Conservation (phyloP, 1,284 basidiomycete genomes). For the Irpex sp. region DNA sequence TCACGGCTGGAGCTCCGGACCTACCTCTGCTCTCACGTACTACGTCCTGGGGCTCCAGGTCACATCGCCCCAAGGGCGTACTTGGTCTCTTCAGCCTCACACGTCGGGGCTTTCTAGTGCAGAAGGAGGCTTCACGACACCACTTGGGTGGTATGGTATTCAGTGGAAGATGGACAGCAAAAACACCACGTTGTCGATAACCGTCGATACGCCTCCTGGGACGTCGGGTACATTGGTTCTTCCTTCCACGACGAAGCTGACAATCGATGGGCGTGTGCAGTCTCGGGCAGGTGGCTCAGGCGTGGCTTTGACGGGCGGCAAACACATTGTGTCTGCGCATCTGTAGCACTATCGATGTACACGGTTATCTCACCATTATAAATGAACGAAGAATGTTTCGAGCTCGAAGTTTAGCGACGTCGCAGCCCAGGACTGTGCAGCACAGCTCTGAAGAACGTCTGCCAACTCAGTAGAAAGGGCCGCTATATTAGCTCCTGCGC, state of each 20-base stretch:
- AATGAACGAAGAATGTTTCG: not conserved
- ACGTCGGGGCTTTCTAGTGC: conserved; percentile 35
- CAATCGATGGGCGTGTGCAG: not conserved
- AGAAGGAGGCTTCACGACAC: conserved; percentile 41
- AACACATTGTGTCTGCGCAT: not conserved
- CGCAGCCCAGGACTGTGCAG: too few relatives aligned
- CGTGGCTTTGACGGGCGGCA: not conserved
- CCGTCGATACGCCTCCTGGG: not conserved
- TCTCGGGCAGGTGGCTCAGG: not conserved
- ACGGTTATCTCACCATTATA: not conserved
- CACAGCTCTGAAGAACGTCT: too few relatives aligned
- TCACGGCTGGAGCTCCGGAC: conserved; percentile 33
- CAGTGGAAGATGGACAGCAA: conserved; percentile 23
- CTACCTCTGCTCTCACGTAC: conserved; percentile 36
- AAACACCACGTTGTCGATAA: conserved; percentile 3
- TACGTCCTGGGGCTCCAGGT: conserved; percentile 41
- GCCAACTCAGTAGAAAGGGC: not conserved
- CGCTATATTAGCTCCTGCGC: not conserved
- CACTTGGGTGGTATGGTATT: conserved; percentile 38
- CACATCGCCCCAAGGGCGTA: conserved; percentile 34
- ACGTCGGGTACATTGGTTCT: conserved; percentile 6
- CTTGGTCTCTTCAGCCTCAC: conserved; percentile 41
- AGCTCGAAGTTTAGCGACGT: too few relatives aligned
- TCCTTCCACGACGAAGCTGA: not conserved
- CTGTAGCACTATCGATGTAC: not conserved